These are phyloP conservation scores for Apiotrichum domesticum DNA, from an alignment of 1,284 basidiomycete genomes.

Conservation along the genomic window DNA sequence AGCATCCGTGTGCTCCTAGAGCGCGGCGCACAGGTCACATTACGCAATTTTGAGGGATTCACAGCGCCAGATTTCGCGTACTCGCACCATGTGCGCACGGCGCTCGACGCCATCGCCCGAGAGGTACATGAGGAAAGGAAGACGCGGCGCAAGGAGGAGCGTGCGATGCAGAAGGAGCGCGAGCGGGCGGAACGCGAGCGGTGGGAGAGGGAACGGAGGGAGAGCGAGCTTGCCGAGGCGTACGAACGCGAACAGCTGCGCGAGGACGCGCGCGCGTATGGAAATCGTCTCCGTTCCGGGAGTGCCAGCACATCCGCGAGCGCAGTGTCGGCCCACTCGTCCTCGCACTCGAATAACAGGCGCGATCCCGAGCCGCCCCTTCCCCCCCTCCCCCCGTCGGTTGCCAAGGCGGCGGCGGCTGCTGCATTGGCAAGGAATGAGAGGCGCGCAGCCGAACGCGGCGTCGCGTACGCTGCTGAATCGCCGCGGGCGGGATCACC, in stretches of 20 bases:
- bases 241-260: neutral
- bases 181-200: conserved; percentile 6
- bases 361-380: neutral
- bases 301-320: neutral
- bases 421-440: conserved; percentile 2
- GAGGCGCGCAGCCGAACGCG: neutral
- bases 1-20: conserved; percentile 82
- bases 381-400: neutral
- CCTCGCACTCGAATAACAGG: neutral
- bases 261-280: neutral
- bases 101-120: conserved; percentile 27
- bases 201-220: conserved; percentile 1
- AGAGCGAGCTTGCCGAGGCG: neutral
- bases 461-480: neutral
- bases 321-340: neutral
- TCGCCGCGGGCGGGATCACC: neutral
- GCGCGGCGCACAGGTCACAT: conserved; percentile 71
- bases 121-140: conserved; percentile 27
- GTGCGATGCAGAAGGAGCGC: conserved; percentile 6
- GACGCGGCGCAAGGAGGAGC: conserved; percentile 11
- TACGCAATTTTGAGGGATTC: conserved; percentile 83
- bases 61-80: conserved; percentile 88
- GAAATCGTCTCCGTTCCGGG: neutral
- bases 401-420: conserved; percentile 5
- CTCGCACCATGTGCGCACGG: conserved; percentile 49